These are phyloP conservation scores for Plenodomus biglobosus DNA, from an alignment of 2,329 filamentous ascomycete genomes.

Conservation along the genomic window DNA sequence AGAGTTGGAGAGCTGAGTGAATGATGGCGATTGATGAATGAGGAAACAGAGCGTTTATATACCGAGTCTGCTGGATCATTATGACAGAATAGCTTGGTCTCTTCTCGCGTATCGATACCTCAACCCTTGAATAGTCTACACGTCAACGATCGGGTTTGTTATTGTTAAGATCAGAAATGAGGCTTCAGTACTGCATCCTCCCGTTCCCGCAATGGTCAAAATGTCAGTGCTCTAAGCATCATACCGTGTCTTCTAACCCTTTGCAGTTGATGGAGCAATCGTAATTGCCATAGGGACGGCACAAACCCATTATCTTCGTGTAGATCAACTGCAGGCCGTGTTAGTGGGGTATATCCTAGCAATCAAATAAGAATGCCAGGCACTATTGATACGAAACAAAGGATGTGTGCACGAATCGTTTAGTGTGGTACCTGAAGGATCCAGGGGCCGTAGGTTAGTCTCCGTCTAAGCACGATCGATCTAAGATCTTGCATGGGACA, in stretches of 20 bases:
- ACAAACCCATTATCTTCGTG: not conserved
- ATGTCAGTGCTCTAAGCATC: conserved; percentile 1
- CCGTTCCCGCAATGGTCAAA: not conserved
- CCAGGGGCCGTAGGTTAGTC: not conserved
- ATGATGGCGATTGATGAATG: not conserved
- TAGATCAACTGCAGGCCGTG: not conserved
- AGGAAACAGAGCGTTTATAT: conserved; percentile 4
- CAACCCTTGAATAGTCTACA: not conserved
- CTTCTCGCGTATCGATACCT: no score
- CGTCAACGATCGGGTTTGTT: conserved; percentile 10
- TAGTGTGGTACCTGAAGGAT: conserved; percentile 2
- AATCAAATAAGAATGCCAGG: conserved; percentile 5
- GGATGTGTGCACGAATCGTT: not conserved
- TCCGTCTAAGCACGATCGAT: conserved; percentile 5
- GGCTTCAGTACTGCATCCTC: not conserved
- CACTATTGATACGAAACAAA: not conserved
- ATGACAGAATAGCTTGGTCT: no score
- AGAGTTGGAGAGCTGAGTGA: not conserved
- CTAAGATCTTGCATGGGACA: conserved; percentile 3
- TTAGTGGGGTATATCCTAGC: not conserved
- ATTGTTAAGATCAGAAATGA: not conserved
- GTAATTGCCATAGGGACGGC: not conserved
- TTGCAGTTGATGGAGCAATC: conserved; percentile 5
- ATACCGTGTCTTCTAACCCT: conserved; percentile 1
- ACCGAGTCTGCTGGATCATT: not conserved